These are phyloP conservation scores for Solanum phureja DNA, from an alignment of 257 asterid genomes.

Conservation along the genomic window DNA sequence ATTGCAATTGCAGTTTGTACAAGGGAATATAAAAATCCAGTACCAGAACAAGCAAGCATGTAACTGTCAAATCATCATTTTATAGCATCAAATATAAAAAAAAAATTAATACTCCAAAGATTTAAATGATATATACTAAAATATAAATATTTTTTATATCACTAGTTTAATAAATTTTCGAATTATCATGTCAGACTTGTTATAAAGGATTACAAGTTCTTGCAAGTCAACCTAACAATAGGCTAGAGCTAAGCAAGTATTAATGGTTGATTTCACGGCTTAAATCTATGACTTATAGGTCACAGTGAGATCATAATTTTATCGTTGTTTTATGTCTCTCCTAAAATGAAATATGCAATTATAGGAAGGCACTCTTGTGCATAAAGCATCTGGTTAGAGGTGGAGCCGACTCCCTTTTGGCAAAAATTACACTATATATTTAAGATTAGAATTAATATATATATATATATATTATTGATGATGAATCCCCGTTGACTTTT, in stretches of 20 bases:
- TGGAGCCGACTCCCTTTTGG: background rate
- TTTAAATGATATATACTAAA: background rate
- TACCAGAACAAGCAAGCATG: background rate
- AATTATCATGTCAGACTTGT: too few species aligned
- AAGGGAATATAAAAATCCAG: conserved; percentile 3
- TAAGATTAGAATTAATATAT: background rate
- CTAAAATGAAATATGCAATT: background rate
- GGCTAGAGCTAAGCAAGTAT: too few species aligned
- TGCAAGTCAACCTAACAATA: too few species aligned
- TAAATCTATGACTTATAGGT: background rate
- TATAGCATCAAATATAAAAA: background rate
- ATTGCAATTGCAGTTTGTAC: background rate
- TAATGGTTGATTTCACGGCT: background rate
- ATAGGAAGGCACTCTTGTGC: background rate
- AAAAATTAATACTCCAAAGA: background rate
- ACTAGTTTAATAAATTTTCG: background rate
- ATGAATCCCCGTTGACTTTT: background rate
- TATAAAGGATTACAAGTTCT: too few species aligned
- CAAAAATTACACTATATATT: background rate
- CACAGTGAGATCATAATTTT: background rate
- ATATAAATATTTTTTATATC: background rate
- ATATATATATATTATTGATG: background rate
- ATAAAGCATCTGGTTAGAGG: background rate
- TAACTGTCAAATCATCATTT: background rate
- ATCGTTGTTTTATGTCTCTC: background rate